Percentiles rank a stretch among this genome's conserved stretches.
These are phyloP conservation scores for Capsicum pubescens DNA, from an alignment of 257 asterid species.

Conservation along the genomic window DNA sequence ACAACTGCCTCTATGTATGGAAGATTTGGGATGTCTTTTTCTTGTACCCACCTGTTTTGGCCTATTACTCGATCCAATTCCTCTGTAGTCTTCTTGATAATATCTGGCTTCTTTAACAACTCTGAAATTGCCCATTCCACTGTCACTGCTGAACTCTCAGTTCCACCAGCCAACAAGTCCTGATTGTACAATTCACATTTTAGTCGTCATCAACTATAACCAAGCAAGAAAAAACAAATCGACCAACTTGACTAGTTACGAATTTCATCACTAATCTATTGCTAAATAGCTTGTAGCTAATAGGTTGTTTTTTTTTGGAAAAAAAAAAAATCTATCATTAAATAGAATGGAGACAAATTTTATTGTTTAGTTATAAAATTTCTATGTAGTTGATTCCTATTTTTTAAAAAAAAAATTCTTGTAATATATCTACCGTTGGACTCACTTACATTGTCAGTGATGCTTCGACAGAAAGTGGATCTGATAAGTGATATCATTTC, in stretches of 20 bases:
- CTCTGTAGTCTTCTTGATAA: conserved; percentile 61
- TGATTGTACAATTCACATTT: conserved; percentile 19
- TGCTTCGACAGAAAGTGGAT: neutral
- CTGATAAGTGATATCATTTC: neutral
- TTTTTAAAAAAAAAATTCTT: neutral
- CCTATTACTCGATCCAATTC: conserved; percentile 79
- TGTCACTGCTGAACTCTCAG: conserved; percentile 83
- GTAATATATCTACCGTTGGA: neutral
- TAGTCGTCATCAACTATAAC: neutral
- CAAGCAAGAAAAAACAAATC: neutral
- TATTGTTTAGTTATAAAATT: neutral
- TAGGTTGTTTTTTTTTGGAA: neutral
- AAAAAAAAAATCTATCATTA: too few species aligned
- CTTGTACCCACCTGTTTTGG: conserved; percentile 50
- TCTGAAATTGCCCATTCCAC: conserved; percentile 96
- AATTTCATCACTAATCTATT: neutral
- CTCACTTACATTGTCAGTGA: neutral
- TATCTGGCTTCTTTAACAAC: conserved; percentile 65
- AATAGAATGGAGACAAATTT: neutral
- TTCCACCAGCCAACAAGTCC: conserved; percentile 89
- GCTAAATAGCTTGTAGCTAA: neutral
- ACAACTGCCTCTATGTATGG: conserved; percentile 47
- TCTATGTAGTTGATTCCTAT: neutral
- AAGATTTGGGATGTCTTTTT: conserved; percentile 42
- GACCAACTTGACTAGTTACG: neutral